phyloP scores from a whole-genome alignment of 495 filamentous ascomycete species.

The Aspergillus saccharolyticus region DNA sequence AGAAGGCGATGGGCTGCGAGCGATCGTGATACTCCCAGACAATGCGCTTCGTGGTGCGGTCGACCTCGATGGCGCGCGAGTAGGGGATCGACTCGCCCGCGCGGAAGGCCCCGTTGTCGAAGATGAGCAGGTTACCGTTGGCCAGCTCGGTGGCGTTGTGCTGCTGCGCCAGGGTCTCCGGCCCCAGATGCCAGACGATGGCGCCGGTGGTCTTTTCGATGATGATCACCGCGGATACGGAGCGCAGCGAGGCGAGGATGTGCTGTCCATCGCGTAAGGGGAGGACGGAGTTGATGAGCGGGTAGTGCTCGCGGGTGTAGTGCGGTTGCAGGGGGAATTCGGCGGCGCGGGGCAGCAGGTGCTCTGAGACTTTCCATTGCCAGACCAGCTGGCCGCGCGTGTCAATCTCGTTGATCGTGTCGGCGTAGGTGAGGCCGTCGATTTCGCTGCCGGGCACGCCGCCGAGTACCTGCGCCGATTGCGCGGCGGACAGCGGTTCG shows the following conservation, averaged over 20 bases:
- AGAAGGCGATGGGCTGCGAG: conserved; percentile 39
- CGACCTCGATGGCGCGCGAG: conserved; percentile 37
- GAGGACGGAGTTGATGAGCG: conserved; percentile 39
- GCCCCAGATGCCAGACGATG: conserved; percentile 39
- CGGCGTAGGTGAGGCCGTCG: conserved; percentile 34
- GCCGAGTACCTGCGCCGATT: conserved; percentile 31
- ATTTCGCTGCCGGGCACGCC: conserved; percentile 39
- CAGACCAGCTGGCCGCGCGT: conserved; percentile 26
- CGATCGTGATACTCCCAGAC: conserved; percentile 43
- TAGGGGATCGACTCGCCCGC: conserved; percentile 35
- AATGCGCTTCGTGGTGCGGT: conserved; percentile 26
- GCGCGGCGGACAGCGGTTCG: conserved; percentile 31
- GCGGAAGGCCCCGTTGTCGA: conserved; percentile 45
- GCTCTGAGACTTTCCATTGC: conserved; percentile 41
- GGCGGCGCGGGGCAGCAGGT: conserved; percentile 23
- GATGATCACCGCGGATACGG: conserved; percentile 38
- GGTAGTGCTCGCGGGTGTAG: conserved; percentile 43
- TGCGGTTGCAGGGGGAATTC: conserved; percentile 20
- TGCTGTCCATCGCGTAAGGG: conserved; percentile 35
- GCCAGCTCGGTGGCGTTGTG: conserved; percentile 39
- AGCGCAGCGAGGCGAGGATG: conserved; percentile 40
- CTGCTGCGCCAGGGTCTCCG: conserved; percentile 39
- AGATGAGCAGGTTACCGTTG: conserved; percentile 39
- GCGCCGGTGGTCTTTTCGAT: conserved; percentile 34
- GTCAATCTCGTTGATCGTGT: conserved; percentile 43